Base-by-base conservation (phyloP, 179 eudicot species). In the Drosera spatulata region DNA sequence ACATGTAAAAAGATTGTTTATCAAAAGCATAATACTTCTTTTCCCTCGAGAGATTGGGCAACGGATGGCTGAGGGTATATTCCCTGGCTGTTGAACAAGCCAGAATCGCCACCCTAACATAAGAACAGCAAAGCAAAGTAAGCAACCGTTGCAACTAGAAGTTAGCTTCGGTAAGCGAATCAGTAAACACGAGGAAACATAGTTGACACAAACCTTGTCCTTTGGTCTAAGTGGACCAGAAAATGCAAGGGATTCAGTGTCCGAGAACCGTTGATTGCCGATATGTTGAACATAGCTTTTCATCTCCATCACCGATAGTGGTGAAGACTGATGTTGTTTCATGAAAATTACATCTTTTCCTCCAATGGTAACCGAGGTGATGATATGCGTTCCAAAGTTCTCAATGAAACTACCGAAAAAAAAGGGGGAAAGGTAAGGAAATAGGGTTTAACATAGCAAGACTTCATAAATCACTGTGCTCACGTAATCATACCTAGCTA, bases 291-390 rank as follows among this genome's bases (percentile, higher is more conserved):
- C 85, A 64, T 90, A 90, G 52, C 61, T 85, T 69, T 90, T 90
- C 69, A 90, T 73, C 67, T 90, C 90, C 64, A 70, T 51, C 43
- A 76, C 66, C 10, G 95, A 81, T 61, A 87, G 69, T 68, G 94
- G 83, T 14, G 97, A 90, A 41, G 86, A 76, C 38, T 62, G 80
- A 66, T 87, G 95, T 65, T 90, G 97, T 66, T 83, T 90, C 50
- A 87, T 83, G 54, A 79, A 90, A 54, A 90, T 83, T 41, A 90
- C 85, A 64, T 90, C 95, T 79, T 87, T 90, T 55, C 97, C 97
- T 50, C 97, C 97, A 59, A 90, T 79, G 48, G 97, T 90, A 42
- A 90, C 77, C 7, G 97, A 87, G 53, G 83, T 80, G 50, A 90
- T 90, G 69, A 90, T 80, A 75, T 90, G 97, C 38, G 95, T 91